Evolutionary conservation across 2,329 filamentous ascomycete species (phyloP).

Genomic region (Ceratocystiopsis minuta): DNA sequence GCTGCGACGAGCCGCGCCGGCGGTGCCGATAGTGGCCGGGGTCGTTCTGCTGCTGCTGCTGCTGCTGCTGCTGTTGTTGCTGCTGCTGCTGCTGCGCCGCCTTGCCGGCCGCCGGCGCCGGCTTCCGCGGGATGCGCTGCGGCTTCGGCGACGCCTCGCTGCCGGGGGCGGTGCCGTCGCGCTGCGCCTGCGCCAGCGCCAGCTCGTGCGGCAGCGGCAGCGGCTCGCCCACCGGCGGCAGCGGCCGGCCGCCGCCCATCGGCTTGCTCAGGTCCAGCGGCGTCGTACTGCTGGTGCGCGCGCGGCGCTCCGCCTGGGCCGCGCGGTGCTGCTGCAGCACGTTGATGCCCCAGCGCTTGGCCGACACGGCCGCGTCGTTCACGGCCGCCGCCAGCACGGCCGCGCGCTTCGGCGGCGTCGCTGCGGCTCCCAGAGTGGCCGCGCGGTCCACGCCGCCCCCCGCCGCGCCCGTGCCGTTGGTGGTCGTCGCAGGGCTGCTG

Average conservation of each 20-base stretch:
- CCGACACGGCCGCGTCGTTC: slow-evolving; percentile 35
- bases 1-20: not conserved
- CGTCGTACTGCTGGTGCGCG: slow-evolving; percentile 2
- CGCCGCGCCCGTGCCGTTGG: too few species aligned
- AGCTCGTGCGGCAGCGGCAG: slow-evolving; percentile 42
- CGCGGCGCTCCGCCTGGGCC: slow-evolving; percentile 9
- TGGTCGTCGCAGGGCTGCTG: too few species aligned
- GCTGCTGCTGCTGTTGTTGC: not conserved
- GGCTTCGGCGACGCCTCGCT: too few species aligned
- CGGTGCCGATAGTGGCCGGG: too few species aligned
- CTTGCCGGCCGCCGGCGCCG: too few species aligned
- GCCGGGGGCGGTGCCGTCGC: not conserved
- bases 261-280: slow-evolving; percentile 39
- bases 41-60: too few species aligned
- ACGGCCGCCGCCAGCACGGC: slow-evolving; percentile 30
- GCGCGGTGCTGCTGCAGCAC: slow-evolving; percentile 22
- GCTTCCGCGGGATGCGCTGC: not conserved
- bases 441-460: too few species aligned
- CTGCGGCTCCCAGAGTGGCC: slow-evolving; percentile 10
- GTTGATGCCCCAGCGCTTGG: slow-evolving; percentile 41
- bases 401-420: slow-evolving; percentile 21
- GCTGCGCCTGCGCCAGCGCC: not conserved
- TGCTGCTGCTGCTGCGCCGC: not conserved
- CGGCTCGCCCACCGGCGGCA: slow-evolving; percentile 66
- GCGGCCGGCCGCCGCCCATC: slow-evolving; percentile 64